Conservation (phyloP, 2,329 filamentous ascomycete species). For the Clathrospora elynae region DNA sequence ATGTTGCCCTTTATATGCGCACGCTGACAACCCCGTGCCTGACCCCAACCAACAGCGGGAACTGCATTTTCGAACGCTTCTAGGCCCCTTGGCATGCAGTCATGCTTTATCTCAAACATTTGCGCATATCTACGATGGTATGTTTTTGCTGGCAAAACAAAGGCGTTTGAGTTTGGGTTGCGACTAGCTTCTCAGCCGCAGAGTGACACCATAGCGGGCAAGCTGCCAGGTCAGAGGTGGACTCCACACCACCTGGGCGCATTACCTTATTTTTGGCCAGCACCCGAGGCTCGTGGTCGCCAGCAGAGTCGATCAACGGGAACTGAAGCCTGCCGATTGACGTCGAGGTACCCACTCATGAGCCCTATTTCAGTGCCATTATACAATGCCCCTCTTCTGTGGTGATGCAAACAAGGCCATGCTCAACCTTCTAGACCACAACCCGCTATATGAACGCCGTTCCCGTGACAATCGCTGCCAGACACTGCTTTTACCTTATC, state of each 20-base stretch:
- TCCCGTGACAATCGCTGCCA: conserved; percentile 39
- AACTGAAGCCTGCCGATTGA: conserved; percentile 35
- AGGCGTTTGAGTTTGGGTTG: conserved; percentile 18
- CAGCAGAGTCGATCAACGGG: conserved; percentile 24
- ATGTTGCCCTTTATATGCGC: conserved; percentile 25
- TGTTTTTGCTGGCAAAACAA: conserved; percentile 23
- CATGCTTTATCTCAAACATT: conserved; percentile 20
- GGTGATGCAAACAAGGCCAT: conserved; percentile 11
- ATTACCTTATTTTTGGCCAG: conserved; percentile 19
- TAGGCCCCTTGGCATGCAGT: conserved; percentile 40
- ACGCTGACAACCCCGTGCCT: conserved; percentile 28
- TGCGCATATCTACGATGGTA: conserved; percentile 8
- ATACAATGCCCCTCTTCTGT: conserved; percentile 13
- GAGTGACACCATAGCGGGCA: conserved; percentile 20
- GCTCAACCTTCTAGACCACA: conserved; percentile 22
- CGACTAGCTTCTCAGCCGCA: conserved; percentile 29
- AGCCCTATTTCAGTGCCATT: conserved; percentile 22
- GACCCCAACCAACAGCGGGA: conserved; percentile 21
- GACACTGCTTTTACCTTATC: conserved; percentile 24
- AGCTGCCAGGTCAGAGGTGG: conserved; percentile 19
- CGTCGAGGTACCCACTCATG: conserved; percentile 37
- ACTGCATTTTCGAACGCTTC: conserved; percentile 39
- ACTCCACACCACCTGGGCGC: conserved; percentile 21
- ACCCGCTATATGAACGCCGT: conserved; percentile 25
- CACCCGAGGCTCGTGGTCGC: conserved; percentile 13